Conservation (phyloP, 2,329 filamentous ascomycete genomes). For the Neopestalotiopsis rosae region DNA sequence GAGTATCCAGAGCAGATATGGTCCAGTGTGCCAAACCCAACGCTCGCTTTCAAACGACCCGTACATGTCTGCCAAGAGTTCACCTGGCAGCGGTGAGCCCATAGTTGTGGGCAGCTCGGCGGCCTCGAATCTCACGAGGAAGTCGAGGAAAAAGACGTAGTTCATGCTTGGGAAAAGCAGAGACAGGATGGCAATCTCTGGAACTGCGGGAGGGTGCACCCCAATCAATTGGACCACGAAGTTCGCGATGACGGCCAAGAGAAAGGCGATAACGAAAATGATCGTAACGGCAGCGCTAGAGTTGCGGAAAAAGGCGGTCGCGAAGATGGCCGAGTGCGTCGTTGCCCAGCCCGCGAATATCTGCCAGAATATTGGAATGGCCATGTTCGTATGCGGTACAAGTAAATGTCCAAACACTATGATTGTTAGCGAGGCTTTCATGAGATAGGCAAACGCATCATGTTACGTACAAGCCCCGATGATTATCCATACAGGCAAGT, state of each 20-base stretch:
- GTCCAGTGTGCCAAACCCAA: slow-evolving; percentile 31
- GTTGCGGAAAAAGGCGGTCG: slow-evolving; percentile 42
- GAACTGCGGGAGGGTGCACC: slow-evolving; percentile 17
- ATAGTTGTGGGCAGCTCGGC: slow-evolving; percentile 25
- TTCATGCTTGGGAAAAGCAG: slow-evolving; percentile 39
- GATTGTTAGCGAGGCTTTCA: slow-evolving; percentile 44
- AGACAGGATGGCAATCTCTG: slow-evolving; percentile 27
- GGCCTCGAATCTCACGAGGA: slow-evolving; percentile 31
- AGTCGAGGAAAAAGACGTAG: slow-evolving; percentile 37
- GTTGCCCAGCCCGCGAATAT: slow-evolving; percentile 54
- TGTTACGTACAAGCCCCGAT: slow-evolving; percentile 41
- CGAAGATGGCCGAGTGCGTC: slow-evolving; percentile 70
- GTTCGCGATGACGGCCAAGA: slow-evolving; percentile 31
- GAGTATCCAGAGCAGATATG: slow-evolving; percentile 36
- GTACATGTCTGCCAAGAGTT: background rate
- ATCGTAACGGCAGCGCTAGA: slow-evolving; percentile 37
- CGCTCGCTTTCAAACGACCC: slow-evolving; percentile 9
- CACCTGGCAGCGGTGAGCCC: slow-evolving; percentile 18
- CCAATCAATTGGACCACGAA: slow-evolving; percentile 24
- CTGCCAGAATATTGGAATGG: slow-evolving; percentile 48
- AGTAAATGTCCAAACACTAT: slow-evolving; percentile 37
- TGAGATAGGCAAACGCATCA: slow-evolving; percentile 49
- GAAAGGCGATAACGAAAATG: slow-evolving; percentile 33
- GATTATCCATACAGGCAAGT: slow-evolving; percentile 53
- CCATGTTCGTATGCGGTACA: slow-evolving; percentile 34